Evolutionary conservation across 108 stramenopile genomes (phyloP).

Genomic region (Discostella pseudostelligera): DNA sequence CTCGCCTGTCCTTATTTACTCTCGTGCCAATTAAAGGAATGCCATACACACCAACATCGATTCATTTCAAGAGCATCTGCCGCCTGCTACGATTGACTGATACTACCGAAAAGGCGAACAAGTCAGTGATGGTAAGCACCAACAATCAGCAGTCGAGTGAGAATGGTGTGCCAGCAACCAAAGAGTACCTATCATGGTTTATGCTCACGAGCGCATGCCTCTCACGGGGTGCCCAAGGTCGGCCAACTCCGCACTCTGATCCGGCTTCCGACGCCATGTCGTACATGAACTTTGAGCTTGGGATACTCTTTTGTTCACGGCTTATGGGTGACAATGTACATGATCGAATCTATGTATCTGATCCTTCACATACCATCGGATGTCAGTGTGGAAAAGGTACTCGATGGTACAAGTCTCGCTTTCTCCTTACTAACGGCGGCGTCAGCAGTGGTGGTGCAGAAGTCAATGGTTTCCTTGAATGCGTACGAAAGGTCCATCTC

Average conservation of each 20-base stretch:
- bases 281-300: constrained; percentile 83
- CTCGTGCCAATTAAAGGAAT: constrained; percentile 31
- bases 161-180: constrained; percentile 6
- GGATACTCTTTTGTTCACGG: constrained; percentile 70
- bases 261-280: constrained; percentile 39
- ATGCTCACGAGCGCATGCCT: constrained; percentile 80
- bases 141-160: not conserved
- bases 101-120: no score
- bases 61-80: constrained; percentile 77
- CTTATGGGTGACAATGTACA: constrained; percentile 39
- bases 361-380: constrained; percentile 42
- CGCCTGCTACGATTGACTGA: constrained; percentile 54
- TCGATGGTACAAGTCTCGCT: constrained; percentile 44
- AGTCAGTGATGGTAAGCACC: constrained; percentile 6
- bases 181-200: constrained; percentile 68
- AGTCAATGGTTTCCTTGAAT: constrained; percentile 17
- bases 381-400: constrained; percentile 42
- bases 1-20: constrained; percentile 62
- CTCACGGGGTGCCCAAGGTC: constrained; percentile 79
- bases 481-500: constrained; percentile 57
- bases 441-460: not conserved
- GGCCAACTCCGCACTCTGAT: constrained; percentile 26
- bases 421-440: not conserved
- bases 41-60: constrained; percentile 27
- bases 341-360: constrained; percentile 65